Evolutionary conservation across 1,284 basidiomycete genomes (phyloP).

Genomic region (Fomitopsis pinicola): DNA sequence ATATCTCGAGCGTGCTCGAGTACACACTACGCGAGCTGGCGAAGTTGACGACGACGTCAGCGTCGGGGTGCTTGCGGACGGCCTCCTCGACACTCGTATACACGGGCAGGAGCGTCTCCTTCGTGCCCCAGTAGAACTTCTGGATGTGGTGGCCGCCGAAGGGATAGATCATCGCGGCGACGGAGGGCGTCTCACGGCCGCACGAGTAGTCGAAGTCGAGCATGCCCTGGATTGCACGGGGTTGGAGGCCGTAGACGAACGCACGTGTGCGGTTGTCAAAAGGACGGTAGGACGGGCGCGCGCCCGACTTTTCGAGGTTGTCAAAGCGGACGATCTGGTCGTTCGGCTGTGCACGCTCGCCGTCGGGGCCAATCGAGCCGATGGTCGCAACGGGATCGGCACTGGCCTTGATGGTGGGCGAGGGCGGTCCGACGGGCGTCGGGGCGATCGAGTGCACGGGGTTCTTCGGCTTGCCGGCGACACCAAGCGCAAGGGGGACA

Average conservation of each 20-base stretch:
- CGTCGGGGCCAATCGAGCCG: slow-evolving; percentile 77
- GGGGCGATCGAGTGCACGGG: slow-evolving; percentile 34
- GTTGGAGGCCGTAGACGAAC: slow-evolving; percentile 98
- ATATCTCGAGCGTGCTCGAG: slow-evolving; percentile 89
- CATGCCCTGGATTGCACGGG: slow-evolving; percentile 99
- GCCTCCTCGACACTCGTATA: slow-evolving; percentile 95
- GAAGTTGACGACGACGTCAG: slow-evolving; percentile 98
- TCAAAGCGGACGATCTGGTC: slow-evolving; percentile 92
- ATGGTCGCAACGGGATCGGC: slow-evolving; percentile 30
- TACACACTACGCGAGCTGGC: slow-evolving; percentile 94
- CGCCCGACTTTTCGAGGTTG: slow-evolving; percentile 32
- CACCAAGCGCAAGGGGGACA: slow-evolving; percentile 93
- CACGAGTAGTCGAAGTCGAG: slow-evolving; percentile 99
- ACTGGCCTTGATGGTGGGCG: slow-evolving; percentile 26
- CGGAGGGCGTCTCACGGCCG: slow-evolving; percentile 88
- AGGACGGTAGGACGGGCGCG: slow-evolving; percentile 79
- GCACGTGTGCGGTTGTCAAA: slow-evolving; percentile 93
- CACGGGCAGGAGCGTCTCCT: slow-evolving; percentile 96
- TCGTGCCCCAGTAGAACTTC: slow-evolving; percentile 99
- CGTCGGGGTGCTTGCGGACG: slow-evolving; percentile 92
- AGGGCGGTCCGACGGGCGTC: slow-evolving; percentile 32
- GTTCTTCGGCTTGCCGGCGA: slow-evolving; percentile 47
- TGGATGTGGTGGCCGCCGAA: slow-evolving; percentile 99
- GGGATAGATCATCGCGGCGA: slow-evolving; percentile 99
- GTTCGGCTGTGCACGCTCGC: slow-evolving; percentile 78